These are phyloP conservation scores for Carex arenaria DNA, from an alignment of 202 grass and related monocot species.

Conservation along the genomic window DNA sequence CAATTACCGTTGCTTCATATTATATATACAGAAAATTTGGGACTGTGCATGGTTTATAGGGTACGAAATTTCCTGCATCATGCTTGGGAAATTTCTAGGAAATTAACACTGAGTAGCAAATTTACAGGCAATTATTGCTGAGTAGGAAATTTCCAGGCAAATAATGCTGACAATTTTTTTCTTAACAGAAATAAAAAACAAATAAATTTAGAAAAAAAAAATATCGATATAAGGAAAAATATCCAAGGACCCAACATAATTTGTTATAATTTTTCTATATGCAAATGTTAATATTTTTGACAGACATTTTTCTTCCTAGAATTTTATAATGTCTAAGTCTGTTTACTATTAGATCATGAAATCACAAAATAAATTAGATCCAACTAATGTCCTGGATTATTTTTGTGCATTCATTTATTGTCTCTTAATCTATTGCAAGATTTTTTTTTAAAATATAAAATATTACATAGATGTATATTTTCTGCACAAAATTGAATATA, in stretches of 20 bases:
- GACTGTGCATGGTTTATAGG: too few relatives aligned
- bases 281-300: neutral
- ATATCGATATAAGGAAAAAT: neutral
- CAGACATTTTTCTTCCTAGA: neutral
- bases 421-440: neutral
- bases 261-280: neutral
- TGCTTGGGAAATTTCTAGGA: too few relatives aligned
- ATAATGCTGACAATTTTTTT: too few relatives aligned
- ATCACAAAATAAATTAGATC: neutral
- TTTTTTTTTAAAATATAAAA: too few relatives aligned
- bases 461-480: neutral
- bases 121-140: neutral
- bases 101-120: neutral
- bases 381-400: neutral
- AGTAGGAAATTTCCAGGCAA: neutral
- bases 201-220: too few relatives aligned
- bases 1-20: too few relatives aligned
- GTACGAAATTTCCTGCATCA: too few relatives aligned
- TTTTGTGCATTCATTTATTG: neutral
- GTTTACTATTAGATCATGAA: neutral
- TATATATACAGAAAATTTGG: too few relatives aligned
- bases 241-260: neutral
- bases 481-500: neutral
- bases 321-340: neutral
- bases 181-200: too few relatives aligned